These are phyloP conservation scores for Teratosphaeria gauchensis DNA, from an alignment of 2,329 filamentous ascomycete genomes.

Conservation along the genomic window DNA sequence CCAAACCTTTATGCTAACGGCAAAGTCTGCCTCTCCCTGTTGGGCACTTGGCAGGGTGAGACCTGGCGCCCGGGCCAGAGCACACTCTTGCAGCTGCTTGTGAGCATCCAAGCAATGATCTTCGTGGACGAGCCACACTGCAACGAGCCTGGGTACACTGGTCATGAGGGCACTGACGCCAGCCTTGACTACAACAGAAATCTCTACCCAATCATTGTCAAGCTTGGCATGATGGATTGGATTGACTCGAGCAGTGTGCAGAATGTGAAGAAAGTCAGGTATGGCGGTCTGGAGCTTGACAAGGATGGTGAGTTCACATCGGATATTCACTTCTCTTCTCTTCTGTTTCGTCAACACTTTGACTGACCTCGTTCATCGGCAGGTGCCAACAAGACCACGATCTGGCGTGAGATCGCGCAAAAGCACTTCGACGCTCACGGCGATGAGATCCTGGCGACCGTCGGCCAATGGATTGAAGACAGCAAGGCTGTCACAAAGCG, in stretches of 20 bases:
- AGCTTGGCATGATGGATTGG: slow-evolving; percentile 27
- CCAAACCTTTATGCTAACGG: slow-evolving; percentile 52
- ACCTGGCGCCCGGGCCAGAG: slow-evolving; percentile 44
- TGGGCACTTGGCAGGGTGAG: slow-evolving; percentile 52
- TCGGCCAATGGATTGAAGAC: background rate
- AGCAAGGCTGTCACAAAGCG: background rate
- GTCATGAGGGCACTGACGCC: background rate
- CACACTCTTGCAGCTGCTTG: slow-evolving; percentile 42
- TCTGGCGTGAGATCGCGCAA: background rate
- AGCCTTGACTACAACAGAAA: slow-evolving; percentile 18
- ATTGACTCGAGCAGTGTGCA: background rate
- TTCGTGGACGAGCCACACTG: slow-evolving; percentile 45
- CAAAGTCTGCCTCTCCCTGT: slow-evolving; percentile 43
- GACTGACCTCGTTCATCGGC: background rate
- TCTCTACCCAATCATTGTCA: slow-evolving; percentile 21
- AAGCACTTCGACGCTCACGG: background rate
- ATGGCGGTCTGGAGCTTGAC: slow-evolving; percentile 5
- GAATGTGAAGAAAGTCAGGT: background rate
- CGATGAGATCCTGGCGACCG: background rate
- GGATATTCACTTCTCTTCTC: background rate
- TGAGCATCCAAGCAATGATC: slow-evolving; percentile 51
- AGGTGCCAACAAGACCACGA: background rate
- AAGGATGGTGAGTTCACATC: background rate
- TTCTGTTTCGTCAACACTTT: background rate
- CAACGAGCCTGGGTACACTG: slow-evolving; percentile 40